Evolutionary conservation across 2,329 filamentous ascomycete genomes (phyloP), one percentile per base, ranked within the genome.

Genomic region (Nemania serpens): DNA sequence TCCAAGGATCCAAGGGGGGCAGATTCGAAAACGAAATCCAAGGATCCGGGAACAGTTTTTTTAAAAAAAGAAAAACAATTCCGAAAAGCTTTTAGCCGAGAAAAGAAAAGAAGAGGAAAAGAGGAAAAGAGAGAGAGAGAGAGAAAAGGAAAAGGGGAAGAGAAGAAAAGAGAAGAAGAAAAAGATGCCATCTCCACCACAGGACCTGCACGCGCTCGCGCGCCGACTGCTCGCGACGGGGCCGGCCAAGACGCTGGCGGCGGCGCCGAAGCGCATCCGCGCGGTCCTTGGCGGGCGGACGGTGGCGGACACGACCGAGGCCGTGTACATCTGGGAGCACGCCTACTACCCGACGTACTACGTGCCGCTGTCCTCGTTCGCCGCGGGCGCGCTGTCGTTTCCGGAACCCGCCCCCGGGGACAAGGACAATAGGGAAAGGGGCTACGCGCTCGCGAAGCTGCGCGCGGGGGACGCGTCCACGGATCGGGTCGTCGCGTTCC

Each of bases 251-350:
- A 69, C 69, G 6, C 70, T 76, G 25, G 33, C 52, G 1, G 64
- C 67, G 6, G 65, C 73, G 7, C 68, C 70, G 7, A 70, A 73
- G 36, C 74, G 75, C 3, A 50, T 76, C 34, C 71, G 75, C 29
- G 71, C 71, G 54, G 62, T 71, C 11, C 63, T 75, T 34, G 68
- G 67, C 47, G 70, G 67, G 11, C 52, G 52, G 17, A 72, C 70
- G 61, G 58, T 76, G 18, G 73, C 73, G 10, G 75, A 77, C 59
- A 75, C 72, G 5, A 71, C 72, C 1, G 59, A 65, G 3, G 73
- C 74, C 15, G 50, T 70, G n/a, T 74, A 68, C 20, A 72, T 77
- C 45, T 77, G 75, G 75, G 75, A 77, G 61, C 72, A 75, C 42
- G 63, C 61, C 13, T 73, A 70, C 51, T 76, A 74, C 54, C 75